These are phyloP conservation scores for Flaveria sonorensis DNA, from an alignment of 129 eudicot genomes.

Conservation along the genomic window DNA sequence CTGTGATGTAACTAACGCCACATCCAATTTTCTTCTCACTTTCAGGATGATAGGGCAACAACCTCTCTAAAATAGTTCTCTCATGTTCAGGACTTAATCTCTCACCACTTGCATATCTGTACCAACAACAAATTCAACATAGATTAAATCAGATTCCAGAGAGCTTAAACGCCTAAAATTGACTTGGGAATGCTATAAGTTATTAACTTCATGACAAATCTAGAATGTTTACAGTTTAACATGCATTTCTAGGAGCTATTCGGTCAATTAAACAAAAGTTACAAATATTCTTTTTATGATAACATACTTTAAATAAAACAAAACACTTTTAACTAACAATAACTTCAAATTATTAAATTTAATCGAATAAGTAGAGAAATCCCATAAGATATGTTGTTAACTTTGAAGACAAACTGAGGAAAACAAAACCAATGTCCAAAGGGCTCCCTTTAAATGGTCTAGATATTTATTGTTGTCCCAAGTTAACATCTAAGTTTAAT, in stretches of 20 bases:
- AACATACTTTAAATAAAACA: not conserved
- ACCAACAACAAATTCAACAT: slow-evolving; percentile 25
- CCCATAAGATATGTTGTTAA: too few relatives aligned
- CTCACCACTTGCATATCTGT: slow-evolving; percentile 84
- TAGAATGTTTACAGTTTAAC: slow-evolving; percentile 10
- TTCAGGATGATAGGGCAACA: slow-evolving; percentile 94
- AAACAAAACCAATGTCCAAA: not conserved
- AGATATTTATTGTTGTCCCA: not conserved
- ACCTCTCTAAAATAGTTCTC: slow-evolving; percentile 65
- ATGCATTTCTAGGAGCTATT: slow-evolving; percentile 6
- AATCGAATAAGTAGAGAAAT: too few relatives aligned
- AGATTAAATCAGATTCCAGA: slow-evolving; percentile 17
- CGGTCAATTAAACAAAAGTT: not conserved
- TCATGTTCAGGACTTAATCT: slow-evolving; percentile 81
- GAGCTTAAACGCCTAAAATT: not conserved
- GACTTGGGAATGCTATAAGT: not conserved
- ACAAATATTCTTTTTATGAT: not conserved
- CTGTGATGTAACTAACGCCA: slow-evolving; percentile 90
- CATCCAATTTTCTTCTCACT: slow-evolving; percentile 84
- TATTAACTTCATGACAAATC: not conserved
- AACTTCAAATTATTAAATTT: not conserved
- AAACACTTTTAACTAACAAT: not conserved
- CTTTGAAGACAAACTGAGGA: not conserved
- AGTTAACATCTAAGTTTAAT: not conserved
- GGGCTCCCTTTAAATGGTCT: not conserved